Percentiles rank a stretch among this genome's conserved stretches.
phyloP scores from a whole-genome alignment of 805 yeast species.

The Kuraishia ogatae region DNA sequence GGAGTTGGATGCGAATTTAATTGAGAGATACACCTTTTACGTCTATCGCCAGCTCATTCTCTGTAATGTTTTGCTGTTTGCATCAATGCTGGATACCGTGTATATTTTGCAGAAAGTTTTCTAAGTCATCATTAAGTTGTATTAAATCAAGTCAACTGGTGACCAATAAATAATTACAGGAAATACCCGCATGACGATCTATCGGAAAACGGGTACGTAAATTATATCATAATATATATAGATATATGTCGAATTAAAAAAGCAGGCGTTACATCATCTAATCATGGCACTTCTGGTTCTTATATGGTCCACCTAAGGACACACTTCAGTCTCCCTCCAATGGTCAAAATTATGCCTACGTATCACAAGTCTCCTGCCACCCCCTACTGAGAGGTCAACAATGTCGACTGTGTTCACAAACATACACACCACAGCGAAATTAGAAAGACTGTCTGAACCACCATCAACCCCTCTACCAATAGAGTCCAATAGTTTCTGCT shows the following conservation, averaged over 20 bases:
- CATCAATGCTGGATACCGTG: too few relatives aligned
- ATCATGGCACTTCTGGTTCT: slow-evolving; percentile 1
- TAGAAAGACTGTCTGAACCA: slow-evolving; percentile 49
- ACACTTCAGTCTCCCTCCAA: slow-evolving; percentile 74
- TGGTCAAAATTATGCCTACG: slow-evolving; percentile 46
- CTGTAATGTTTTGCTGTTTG: too few relatives aligned
- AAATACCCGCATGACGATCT: neutral
- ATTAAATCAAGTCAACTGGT: neutral
- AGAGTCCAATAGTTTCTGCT: slow-evolving; percentile 52
- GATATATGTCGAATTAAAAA: neutral
- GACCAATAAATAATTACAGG: neutral
- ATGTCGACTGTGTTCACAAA: slow-evolving; percentile 66
- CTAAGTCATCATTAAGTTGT: too few relatives aligned
- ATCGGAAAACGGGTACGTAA: neutral
- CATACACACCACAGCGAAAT: slow-evolving; percentile 62
- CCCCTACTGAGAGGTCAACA: slow-evolving; percentile 47
- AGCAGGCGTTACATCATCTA: neutral
- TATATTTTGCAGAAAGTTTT: too few relatives aligned
- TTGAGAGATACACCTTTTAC: too few relatives aligned
- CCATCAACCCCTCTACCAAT: slow-evolving; percentile 83
- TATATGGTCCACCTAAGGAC: slow-evolving; percentile 39
- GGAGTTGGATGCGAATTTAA: too few relatives aligned
- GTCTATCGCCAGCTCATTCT: too few relatives aligned
- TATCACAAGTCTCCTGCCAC: slow-evolving; percentile 42
- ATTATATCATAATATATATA: neutral